These are phyloP conservation scores for Ceratopteris richardii DNA, from an alignment of 75 land plant species.

Conservation along the genomic window DNA sequence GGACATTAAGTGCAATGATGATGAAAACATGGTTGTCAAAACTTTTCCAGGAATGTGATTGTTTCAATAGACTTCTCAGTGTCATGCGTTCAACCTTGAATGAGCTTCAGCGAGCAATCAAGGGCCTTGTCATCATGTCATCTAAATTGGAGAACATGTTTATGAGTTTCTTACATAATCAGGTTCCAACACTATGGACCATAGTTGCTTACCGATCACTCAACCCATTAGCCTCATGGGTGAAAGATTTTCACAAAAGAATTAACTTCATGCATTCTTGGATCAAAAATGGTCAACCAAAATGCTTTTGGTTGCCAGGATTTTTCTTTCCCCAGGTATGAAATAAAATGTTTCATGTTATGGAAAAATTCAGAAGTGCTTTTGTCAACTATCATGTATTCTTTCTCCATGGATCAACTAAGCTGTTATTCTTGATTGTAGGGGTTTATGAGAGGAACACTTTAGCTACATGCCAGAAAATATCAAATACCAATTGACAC, in stretches of 20 bases:
- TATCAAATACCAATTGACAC: conserved; percentile 37
- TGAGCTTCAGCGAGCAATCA: conserved; percentile 32
- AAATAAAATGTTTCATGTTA: too few species aligned
- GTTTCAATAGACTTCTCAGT: conserved; percentile 21
- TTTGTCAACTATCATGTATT: too few species aligned
- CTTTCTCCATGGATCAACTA: too few species aligned
- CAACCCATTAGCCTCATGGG: conserved; percentile 30
- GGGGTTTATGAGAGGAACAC: conserved; percentile 34
- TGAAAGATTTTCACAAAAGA: conserved; percentile 25
- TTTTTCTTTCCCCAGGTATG: conserved; percentile 35
- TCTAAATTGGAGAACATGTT: conserved; percentile 30
- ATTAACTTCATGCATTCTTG: conserved; percentile 20
- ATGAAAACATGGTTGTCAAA: too few species aligned
- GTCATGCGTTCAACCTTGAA: conserved; percentile 16
- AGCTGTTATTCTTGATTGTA: neutral
- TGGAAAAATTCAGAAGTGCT: too few species aligned
- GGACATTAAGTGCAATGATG: too few species aligned
- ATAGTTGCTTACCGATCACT: conserved; percentile 30
- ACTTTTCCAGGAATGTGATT: conserved; percentile 17
- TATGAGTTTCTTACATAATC: conserved; percentile 21
- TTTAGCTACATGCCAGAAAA: conserved; percentile 34
- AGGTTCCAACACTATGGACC: conserved; percentile 25
- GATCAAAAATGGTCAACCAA: conserved; percentile 19
- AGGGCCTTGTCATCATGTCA: conserved; percentile 32
- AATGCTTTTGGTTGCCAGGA: conserved; percentile 30